Evolutionary conservation across 2,329 filamentous ascomycete genomes (phyloP), one percentile per base, ranked within the genome.

Genomic region (Penicillium sp.): DNA sequence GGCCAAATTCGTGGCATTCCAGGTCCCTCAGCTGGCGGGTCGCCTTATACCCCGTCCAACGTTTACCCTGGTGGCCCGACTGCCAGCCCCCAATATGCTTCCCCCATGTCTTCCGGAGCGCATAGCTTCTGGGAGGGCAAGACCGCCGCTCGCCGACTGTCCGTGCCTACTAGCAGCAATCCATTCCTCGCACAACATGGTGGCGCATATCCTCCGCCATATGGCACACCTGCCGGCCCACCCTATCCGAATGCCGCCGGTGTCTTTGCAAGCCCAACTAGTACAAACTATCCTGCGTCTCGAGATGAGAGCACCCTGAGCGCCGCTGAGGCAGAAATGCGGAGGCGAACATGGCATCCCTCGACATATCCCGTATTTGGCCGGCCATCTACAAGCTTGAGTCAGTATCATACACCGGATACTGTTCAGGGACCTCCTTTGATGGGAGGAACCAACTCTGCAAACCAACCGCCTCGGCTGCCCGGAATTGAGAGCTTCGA

Each of bases 401-500:
- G 87, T 70, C 90, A 91, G 65, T 90, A 92, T 42, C 87, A 91
- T 64, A 92, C 88, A 5, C 88, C 91, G 6, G 86, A 89, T 76
- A 73, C 87, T 82, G 65, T 84, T 80, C 65, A 65, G 35, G 78
- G 86, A 79, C 74, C 87, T 74, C 71, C 86, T 72, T 78, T 85
- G 80, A 72, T 84, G 61, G 73, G 38, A 17, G 53, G 84, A 72
- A 75, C 86, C 77, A 73, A 85, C 76, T 67, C 78, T 81, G 35
- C 80, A 77, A 42, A 82, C 76, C 88, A 89, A 68, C 85, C 83
- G 7, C 79, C 92, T 15, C 88, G 92, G 42, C 84, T 97, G 15
- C 93, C 93, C 0, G 93, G 93, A 15, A 97, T 97, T 67, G 92
- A 96, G 75, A 96, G 92, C 17, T 97, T 97, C 70, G 92, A 94